phyloP scores from a whole-genome alignment of 1,284 basidiomycete genomes.

The Fomitiporia mediterranea region DNA sequence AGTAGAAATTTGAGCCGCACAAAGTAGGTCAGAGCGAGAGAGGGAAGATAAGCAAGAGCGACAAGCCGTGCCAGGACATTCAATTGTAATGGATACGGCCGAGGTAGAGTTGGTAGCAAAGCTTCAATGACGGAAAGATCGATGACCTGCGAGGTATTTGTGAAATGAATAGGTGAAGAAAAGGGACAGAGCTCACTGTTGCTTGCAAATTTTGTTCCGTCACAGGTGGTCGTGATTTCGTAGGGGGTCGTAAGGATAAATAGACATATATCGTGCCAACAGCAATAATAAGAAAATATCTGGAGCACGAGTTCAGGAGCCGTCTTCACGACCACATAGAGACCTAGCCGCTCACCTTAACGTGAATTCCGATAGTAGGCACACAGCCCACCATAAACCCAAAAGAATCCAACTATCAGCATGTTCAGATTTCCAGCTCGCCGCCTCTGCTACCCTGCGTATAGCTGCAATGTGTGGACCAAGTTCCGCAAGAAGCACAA shows the following conservation, averaged over 20 bases:
- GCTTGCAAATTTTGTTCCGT: constrained; percentile 20
- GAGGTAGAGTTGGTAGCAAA: constrained; percentile 38
- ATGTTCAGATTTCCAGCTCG: constrained; percentile 59
- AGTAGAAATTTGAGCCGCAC: constrained; percentile 56
- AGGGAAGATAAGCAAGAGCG: constrained; percentile 52
- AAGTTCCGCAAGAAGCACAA: constrained; percentile 52
- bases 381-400: constrained; percentile 73
- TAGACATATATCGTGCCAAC: constrained; percentile 10
- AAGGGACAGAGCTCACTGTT: constrained; percentile 22
- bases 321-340: constrained; percentile 2
- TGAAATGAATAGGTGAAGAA: constrained; percentile 47
- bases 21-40: constrained; percentile 50
- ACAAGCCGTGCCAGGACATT: constrained; percentile 42
- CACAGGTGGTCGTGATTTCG: constrained; percentile 13
- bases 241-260: not conserved
- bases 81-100: constrained; percentile 27
- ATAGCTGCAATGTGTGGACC: constrained; percentile 48
- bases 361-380: constrained; percentile 52
- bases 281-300: constrained; percentile 31
- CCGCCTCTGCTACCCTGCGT: constrained; percentile 47
- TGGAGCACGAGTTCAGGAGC: constrained; percentile 19
- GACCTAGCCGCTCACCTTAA: constrained; percentile 45
- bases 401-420: constrained; percentile 68
- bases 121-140: constrained; percentile 54
- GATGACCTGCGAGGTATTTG: constrained; percentile 41